Evolutionary conservation across 257 asterid species (phyloP), one percentile per base, ranked within the genome.

Genomic region (Plectranthus barbatus): DNA sequence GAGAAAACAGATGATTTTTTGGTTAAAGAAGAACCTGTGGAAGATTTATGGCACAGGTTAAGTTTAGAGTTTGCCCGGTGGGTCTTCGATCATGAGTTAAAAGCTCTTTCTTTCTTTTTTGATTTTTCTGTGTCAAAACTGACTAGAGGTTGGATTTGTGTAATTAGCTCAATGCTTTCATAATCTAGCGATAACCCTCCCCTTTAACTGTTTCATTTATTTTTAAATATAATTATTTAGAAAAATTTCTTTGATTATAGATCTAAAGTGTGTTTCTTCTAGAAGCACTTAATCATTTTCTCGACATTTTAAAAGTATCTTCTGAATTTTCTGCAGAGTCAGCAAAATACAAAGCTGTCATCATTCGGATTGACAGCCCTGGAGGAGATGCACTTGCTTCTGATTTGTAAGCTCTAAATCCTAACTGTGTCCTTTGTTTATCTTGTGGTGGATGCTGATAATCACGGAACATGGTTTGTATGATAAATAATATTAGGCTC

Each of bases 361-460:
- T 86, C 68, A 78, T 86, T 63, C 86, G 91, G 52, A 86, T 86
- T 72, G 95, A 86, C 64, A 86, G 95, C 75, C 95, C 95, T 64
- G 95, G 95, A 60, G 95, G 95, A 46, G 95, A 86, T 74, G 95
- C 95, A 51, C 95, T 86, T 66, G 91, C 95, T 48, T 86, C 95
- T 80, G 95, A 83, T 71, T 66, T 86, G 95, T 86, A 74, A 80
- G 95, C 70, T 64, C 40, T 69, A 13, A 13, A 44, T 37, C 60
- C 59, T 51, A 60, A 29, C 15, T 34, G 36, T 59, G 39, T 39
- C 44, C 48, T 13, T n/a, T 10, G 5, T 58, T 37, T 24, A 3
- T 41, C 56, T 42, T 33, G 37, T 23, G 37, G 19, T 50, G 34
- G 21, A 36, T 26, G 33, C 45, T 21, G 50, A 58, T 59, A 31